Base-by-base conservation (phyloP, 1,284 basidiomycete genomes). In the Leccinum pachyderme region DNA sequence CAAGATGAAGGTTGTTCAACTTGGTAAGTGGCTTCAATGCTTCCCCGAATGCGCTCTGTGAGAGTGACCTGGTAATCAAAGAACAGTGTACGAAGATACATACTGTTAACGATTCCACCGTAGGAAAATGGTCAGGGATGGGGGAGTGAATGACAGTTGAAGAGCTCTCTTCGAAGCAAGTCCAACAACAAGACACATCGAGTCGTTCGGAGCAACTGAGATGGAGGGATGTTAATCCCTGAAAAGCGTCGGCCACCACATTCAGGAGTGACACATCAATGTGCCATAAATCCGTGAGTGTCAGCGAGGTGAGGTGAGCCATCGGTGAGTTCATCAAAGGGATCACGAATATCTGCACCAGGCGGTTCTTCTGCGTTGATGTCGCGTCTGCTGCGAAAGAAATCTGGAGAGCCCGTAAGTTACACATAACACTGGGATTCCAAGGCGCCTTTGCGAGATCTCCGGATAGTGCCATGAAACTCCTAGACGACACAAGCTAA, bases 121-220 rank as follows among this genome's bases (percentile, higher is more conserved):
- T 71, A 9, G 66, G 51, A 59, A 76, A 83, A 25, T 75, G 63
- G 24, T 81, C 77, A 11, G 82, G 81, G 52, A 87, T 74, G 0
- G 85, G 85, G 3, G 85, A 87, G 65, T 88, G 84, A 4, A 77
- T 59, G n/a, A 76, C 75, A 56, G 75, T 73, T 9, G 72, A 76
- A 28, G 81, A 72, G 43, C 81, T 82, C 48, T 86, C 83, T 66
- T 83, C 82, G 55, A 82, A 81, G 65, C 86, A 88, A 49, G 64
- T 61, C 77, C 80, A 82, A 65, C 86, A 87, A 65, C 84, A 86
- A 48, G 67, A 70, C 25, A 64, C 53, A 53, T 83, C 78, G 28
- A 87, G 72, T 24, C 81, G 75, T 57, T 84, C 83, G 11, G 80
- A 76, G 55, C 80, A 82, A 61, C 80, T 82, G 51, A 87, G 70